These are phyloP conservation scores for Colletotrichum shisoi DNA, from an alignment of 2,329 filamentous ascomycete genomes.

Conservation along the genomic window DNA sequence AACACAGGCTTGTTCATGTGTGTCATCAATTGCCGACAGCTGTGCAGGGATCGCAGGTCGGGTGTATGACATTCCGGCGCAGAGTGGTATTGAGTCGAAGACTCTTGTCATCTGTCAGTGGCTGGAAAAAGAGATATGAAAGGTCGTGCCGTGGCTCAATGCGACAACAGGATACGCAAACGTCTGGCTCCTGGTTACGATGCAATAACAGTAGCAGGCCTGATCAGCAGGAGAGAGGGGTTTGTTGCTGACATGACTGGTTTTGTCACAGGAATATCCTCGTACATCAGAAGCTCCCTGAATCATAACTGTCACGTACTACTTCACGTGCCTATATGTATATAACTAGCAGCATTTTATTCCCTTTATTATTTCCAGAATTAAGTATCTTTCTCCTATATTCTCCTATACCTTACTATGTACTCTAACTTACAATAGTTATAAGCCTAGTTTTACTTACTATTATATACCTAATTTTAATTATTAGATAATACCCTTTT, in stretches of 20 bases:
- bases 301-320: too few relatives aligned
- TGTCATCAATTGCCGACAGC: slow-evolving; percentile 13
- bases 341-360: too few relatives aligned
- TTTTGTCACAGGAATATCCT: too few relatives aligned
- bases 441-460: too few relatives aligned
- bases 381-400: too few relatives aligned
- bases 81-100: not conserved
- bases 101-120: not conserved
- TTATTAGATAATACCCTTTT: too few relatives aligned
- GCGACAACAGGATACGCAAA: not conserved
- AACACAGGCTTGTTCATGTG: not conserved
- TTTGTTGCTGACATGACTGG: slow-evolving; percentile 10
- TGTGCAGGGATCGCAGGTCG: slow-evolving; percentile 9
- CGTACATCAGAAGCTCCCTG: too few relatives aligned
- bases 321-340: too few relatives aligned
- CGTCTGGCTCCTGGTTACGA: slow-evolving; percentile 14
- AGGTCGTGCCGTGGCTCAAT: not conserved
- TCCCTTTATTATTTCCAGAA: too few relatives aligned
- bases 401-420: too few relatives aligned
- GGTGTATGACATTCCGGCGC: slow-evolving; percentile 10
- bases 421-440: too few relatives aligned
- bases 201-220: not conserved
- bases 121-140: not conserved
- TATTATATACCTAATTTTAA: too few relatives aligned
- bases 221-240: slow-evolving; percentile 18